Evolutionary conservation across 805 yeast species (phyloP), one percentile per base, ranked within the genome.

Genomic region (Debaryomyces hansenii): DNA sequence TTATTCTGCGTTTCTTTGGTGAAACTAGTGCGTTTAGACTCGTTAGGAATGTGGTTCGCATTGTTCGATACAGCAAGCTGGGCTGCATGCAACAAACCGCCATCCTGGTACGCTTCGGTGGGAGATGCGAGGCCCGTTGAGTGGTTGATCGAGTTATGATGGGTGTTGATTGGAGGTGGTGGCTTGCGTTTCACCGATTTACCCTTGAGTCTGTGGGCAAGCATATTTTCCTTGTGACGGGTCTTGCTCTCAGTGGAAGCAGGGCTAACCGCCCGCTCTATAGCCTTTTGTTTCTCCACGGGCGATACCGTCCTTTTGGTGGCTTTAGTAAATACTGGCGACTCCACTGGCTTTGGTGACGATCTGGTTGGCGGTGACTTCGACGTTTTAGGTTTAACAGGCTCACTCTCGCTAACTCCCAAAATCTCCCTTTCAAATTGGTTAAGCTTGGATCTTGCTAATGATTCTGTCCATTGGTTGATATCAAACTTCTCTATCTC

Each of bases 391-490:
- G 44, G 27, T 34, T 18, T 41, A n/a, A 8, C 15, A 33, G 42
- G 32, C 5, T 39, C 20, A 24, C 4, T 24, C 10, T 24, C 7
- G 27, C 10, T 24, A 9, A 24, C 16, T 37, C 42, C 7, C 15
- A 36, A 12, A 8, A 63, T 64, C 14, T 56, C 53, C 44, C 79
- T 68, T 38, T 83, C 86, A 47, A 68, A 73, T 28, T 77, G 80
- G 34, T 71, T 67, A 11, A 62, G 59, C 42, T 80, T 75, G 2
- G 85, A 68, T 47, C 70, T 74, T 4, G 77, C 79, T 15, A 84
- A 61, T 0, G 78, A 60, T 32, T 71, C 74, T 1, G 87, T 78
- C 92, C 92, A 86, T 15, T 67, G 58, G 11, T 72, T 64, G 0
- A 80, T 68, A 32, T 80, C 85, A 34, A 59, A 62, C 45, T 73